Evolutionary conservation across 345 rosid genomes (phyloP).

Genomic region (Salix purpurea): DNA sequence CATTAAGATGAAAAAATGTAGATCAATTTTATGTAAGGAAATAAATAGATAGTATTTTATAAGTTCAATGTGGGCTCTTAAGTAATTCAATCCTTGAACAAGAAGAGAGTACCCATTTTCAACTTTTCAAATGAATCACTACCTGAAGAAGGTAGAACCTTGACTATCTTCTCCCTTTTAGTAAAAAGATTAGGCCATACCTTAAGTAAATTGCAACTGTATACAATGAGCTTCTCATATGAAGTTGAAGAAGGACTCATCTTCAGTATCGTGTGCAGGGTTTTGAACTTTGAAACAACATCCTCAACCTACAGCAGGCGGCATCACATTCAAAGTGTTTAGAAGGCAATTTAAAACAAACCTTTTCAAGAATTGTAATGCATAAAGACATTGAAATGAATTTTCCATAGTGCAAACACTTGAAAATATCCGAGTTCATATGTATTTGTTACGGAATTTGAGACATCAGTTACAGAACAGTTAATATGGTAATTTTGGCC

Average conservation of each 20-base stretch:
- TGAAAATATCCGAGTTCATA: background rate
- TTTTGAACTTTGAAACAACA: conserved; percentile 48
- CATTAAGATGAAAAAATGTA: conserved; percentile 16
- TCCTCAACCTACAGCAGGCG: conserved; percentile 52
- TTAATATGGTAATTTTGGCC: background rate
- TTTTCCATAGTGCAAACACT: background rate
- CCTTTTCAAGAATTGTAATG: background rate
- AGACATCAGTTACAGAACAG: background rate
- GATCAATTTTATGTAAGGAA: conserved; percentile 6
- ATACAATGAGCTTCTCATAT: conserved; percentile 53
- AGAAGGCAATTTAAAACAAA: background rate
- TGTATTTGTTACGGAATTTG: background rate
- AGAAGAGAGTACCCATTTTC: background rate
- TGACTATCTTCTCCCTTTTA: background rate
- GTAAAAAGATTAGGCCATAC: conserved; percentile 29
- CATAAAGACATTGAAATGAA: background rate
- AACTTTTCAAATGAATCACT: background rate
- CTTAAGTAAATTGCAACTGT: conserved; percentile 51
- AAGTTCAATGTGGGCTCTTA: background rate
- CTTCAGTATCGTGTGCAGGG: conserved; percentile 52
- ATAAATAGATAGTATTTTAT: background rate
- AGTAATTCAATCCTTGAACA: background rate
- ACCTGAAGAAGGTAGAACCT: background rate
- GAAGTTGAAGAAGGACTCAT: conserved; percentile 54
- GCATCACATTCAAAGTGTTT: background rate